These are phyloP conservation scores for Lactifluus hygrophoroides DNA, from an alignment of 768 basidiomycete species.

Conservation along the genomic window DNA sequence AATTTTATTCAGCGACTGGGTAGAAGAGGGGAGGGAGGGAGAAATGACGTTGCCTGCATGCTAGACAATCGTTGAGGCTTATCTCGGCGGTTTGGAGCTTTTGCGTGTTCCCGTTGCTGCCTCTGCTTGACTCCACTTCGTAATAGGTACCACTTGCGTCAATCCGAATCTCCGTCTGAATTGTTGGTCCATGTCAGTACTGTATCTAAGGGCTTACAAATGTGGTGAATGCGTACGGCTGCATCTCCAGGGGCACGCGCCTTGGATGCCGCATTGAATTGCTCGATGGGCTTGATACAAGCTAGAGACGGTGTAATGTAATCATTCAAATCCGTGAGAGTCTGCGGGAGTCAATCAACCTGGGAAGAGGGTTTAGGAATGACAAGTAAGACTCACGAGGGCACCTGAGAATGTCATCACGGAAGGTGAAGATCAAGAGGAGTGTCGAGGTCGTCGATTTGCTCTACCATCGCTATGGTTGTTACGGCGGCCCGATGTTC, in stretches of 20 bases:
- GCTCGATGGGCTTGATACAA: constrained; percentile 91
- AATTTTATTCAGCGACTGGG: background rate
- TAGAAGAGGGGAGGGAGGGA: background rate
- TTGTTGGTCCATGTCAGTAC: constrained; percentile 27
- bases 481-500: too few relatives aligned
- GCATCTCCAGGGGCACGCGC: constrained; percentile 35
- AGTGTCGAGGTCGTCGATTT: too few relatives aligned
- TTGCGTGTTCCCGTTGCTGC: constrained; percentile 26
- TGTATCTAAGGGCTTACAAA: too few relatives aligned
- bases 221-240: too few relatives aligned
- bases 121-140: constrained; percentile 54
- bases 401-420: constrained; percentile 18
- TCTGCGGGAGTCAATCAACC: constrained; percentile 35
- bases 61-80: constrained; percentile 93
- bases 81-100: constrained; percentile 93
- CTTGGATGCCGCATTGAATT: constrained; percentile 33
- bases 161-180: constrained; percentile 86
- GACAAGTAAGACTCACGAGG: constrained; percentile 2
- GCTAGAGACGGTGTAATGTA: constrained; percentile 95
- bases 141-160: constrained; percentile 83
- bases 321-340: constrained; percentile 90
- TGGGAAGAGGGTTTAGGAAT: background rate
- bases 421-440: too few relatives aligned
- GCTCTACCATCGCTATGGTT: too few relatives aligned
- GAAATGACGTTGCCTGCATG: constrained; percentile 79